Percentiles rank a stretch among this genome's conserved stretches.
Conservation (phyloP, 306 rosid species). For the Oxytropis ochrocephala region DNA sequence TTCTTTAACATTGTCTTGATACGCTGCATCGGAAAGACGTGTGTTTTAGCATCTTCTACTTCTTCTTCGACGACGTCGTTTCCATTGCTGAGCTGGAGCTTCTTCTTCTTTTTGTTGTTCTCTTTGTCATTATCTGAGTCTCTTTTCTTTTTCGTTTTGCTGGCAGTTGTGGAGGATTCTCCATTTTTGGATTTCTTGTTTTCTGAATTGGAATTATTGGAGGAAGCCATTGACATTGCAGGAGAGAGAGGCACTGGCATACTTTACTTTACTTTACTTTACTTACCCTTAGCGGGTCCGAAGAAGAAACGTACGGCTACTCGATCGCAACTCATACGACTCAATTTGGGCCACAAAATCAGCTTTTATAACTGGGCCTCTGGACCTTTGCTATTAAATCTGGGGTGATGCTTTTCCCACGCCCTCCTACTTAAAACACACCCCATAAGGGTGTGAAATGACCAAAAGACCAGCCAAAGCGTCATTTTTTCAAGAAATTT, state of each 20-base stretch:
- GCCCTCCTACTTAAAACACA: no score
- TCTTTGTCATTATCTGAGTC: not conserved
- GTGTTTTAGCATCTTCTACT: slow-evolving; percentile 35
- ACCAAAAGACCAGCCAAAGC: no score
- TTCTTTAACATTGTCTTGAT: slow-evolving; percentile 50
- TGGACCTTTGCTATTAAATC: not conserved
- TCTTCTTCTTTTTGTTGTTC: slow-evolving; percentile 17
- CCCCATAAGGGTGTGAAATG: no score
- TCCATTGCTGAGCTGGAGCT: slow-evolving; percentile 35
- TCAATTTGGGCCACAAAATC: not conserved
- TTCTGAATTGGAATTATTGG: slow-evolving; percentile 34
- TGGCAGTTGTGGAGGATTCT: slow-evolving; percentile 18
- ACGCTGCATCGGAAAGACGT: slow-evolving; percentile 71
- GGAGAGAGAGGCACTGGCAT: not conserved
- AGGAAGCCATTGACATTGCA: slow-evolving; percentile 54
- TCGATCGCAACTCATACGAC: not conserved
- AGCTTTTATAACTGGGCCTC: not conserved
- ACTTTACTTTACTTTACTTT: not conserved
- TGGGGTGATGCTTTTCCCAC: not conserved
- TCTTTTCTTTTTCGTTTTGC: slow-evolving; percentile 1
- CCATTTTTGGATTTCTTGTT: slow-evolving; percentile 33
- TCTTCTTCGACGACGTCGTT: slow-evolving; percentile 22
- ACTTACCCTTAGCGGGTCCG: not conserved
- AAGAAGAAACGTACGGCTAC: not conserved
- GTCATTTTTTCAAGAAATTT: no score